A percentile compares a stretch with the other conserved stretches of the same genome.
These are phyloP conservation scores for Blastobotrys persicus DNA, from an alignment of 1,139 yeast species.

Conservation along the genomic window DNA sequence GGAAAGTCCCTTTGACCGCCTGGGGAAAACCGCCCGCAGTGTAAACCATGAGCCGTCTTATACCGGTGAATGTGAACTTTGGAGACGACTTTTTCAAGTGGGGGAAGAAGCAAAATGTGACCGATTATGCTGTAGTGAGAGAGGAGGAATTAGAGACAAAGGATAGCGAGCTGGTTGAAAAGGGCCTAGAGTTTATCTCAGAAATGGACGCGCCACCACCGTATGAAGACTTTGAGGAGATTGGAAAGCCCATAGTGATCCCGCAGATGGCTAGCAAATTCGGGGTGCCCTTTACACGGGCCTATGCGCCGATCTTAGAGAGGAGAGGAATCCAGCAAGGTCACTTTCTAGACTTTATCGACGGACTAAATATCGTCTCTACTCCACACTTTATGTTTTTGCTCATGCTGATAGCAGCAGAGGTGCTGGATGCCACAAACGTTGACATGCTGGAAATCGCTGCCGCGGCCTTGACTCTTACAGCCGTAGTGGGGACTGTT, in stretches of 20 bases:
- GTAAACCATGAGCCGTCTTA: neutral
- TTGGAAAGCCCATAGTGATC: constrained; percentile 1
- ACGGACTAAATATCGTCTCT: constrained; percentile 5
- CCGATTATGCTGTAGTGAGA: neutral
- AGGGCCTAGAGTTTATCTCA: constrained; percentile 3
- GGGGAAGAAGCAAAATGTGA: neutral
- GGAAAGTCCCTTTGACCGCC: neutral
- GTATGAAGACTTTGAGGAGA: neutral
- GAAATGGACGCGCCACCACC: neutral
- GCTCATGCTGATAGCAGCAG: neutral
- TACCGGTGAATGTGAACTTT: constrained; percentile 7
- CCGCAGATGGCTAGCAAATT: constrained; percentile 5
- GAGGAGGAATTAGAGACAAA: neutral
- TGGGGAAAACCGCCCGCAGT: too few relatives aligned
- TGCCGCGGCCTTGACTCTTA: neutral
- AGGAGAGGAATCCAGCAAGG: neutral
- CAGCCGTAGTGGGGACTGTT: constrained; percentile 1
- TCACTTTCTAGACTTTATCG: neutral
- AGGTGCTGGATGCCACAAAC: neutral
- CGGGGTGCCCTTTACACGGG: constrained; percentile 5
- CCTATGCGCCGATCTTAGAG: constrained; percentile 3
- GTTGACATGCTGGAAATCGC: constrained; percentile 4
- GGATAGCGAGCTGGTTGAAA: constrained; percentile 1
- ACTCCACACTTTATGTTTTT: neutral
- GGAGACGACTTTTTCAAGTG: neutral